phyloP scores from a whole-genome alignment of 495 filamentous ascomycete genomes.

The Barbatosphaeria neglecta region DNA sequence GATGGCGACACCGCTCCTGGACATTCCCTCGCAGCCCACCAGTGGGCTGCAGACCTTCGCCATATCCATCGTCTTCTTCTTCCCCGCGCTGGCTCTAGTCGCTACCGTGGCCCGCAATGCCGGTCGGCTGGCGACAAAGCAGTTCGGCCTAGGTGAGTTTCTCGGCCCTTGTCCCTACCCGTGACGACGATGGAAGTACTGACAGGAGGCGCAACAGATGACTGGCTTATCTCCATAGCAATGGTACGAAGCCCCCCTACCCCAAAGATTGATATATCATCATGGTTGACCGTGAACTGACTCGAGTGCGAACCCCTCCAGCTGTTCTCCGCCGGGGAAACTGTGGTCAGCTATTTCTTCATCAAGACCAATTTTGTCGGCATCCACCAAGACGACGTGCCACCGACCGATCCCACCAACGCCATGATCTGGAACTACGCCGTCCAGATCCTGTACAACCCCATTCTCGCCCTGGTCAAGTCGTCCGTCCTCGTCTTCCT shows the following conservation, averaged over 20 bases:
- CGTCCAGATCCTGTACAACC: constrained; percentile 53
- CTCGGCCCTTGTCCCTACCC: background rate
- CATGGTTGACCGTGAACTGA: constrained; percentile 13
- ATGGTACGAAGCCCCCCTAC: too few species aligned
- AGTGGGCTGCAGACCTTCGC: constrained; percentile 28
- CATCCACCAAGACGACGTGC: constrained; percentile 33
- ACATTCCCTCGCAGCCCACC: background rate
- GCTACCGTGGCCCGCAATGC: constrained; percentile 30
- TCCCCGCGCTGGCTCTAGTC: constrained; percentile 32
- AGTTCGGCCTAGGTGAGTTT: constrained; percentile 22
- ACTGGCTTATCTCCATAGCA: constrained; percentile 30
- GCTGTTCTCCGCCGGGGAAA: constrained; percentile 27
- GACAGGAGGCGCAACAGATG: constrained; percentile 12
- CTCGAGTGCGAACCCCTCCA: constrained; percentile 5
- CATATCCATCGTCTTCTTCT: constrained; percentile 34
- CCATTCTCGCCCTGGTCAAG: constrained; percentile 49
- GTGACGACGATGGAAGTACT: background rate
- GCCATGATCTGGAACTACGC: constrained; percentile 38
- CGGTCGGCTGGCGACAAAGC: constrained; percentile 21
- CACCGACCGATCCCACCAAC: constrained; percentile 26
- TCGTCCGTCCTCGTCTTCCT: constrained; percentile 48
- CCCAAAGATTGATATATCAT: background rate
- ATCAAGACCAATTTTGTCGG: constrained; percentile 44
- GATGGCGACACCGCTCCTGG: background rate
- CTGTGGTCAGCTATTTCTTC: constrained; percentile 32